Evolutionary conservation across 2,329 filamentous ascomycete species (phyloP).

Genomic region (Epichloe uncinata): DNA sequence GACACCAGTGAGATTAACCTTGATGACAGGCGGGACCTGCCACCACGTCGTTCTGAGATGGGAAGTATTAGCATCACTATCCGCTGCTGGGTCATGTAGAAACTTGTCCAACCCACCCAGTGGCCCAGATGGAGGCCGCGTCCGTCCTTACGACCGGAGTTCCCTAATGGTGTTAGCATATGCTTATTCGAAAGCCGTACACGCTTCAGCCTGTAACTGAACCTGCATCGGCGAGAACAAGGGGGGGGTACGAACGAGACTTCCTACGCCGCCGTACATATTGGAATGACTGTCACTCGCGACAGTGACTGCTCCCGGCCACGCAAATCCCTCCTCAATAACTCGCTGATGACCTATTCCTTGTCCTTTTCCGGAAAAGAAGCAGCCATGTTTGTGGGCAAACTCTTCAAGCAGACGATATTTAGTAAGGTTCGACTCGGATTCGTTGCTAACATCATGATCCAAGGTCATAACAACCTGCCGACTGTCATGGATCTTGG

Average conservation of each 20-base stretch:
- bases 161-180: not conserved
- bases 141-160: slow-evolving; percentile 80
- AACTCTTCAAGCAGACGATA: slow-evolving; percentile 74
- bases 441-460: slow-evolving; percentile 80
- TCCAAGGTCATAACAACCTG: slow-evolving; percentile 79
- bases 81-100: not conserved
- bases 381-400: slow-evolving; percentile 62
- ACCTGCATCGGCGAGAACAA: no score
- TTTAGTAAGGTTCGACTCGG: slow-evolving; percentile 65
- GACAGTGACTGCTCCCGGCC: slow-evolving; percentile 74
- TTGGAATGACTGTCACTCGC: slow-evolving; percentile 69
- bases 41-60: slow-evolving; percentile 59
- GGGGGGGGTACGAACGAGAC: slow-evolving; percentile 33
- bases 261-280: slow-evolving; percentile 71
- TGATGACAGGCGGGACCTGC: slow-evolving; percentile 74
- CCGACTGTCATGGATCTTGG: slow-evolving; percentile 51
- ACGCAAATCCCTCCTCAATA: slow-evolving; percentile 53
- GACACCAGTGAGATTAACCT: slow-evolving; percentile 62
- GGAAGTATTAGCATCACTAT: not conserved
- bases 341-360: slow-evolving; percentile 90
- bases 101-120: slow-evolving; percentile 16
- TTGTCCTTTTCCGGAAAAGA: slow-evolving; percentile 57
- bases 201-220: no score
- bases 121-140: slow-evolving; percentile 76
- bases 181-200: slow-evolving; percentile 16